Evolutionary conservation across 1,139 yeast species (phyloP), one percentile per base, ranked within the genome.

Genomic region (Candida sp.): DNA sequence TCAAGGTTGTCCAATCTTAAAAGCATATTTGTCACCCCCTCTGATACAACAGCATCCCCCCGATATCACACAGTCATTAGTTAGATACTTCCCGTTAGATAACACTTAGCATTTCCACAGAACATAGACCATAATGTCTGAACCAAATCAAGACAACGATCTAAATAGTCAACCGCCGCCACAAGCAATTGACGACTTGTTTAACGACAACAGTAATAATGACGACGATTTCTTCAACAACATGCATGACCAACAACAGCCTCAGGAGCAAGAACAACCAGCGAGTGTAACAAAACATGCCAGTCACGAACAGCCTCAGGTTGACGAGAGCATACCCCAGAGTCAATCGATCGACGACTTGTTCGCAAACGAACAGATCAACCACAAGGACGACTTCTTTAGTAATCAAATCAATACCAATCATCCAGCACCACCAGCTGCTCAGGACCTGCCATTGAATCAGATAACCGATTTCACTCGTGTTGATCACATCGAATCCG

Each of bases 171-270:
- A 42, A 30, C 34, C 35, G 9, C 34, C 12, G n/a, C 27, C 44
- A 3, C 48, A 45, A 37, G 28, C 23, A 26, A 45, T 49, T 42
- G 51, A 49, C 34, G 47, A 49, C 4, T 32, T 49, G 25, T 49
- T 49, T 38, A 40, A 40, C n/a, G 45, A 26, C 12, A 22, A 26
- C 6, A 17, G 17, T 17, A 17, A 17, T 17, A 23, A 49, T 12
- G 42, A 42, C 5, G 45, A 45, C 42, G 51, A 45, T 46, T 48
- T 48, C 30, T 48, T 43, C 34, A 41, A 43, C 26, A 26, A 33
- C 12, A 26, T 32, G 25, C 42, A 41, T 11, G 28, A 42, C 23
- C 46, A 23, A 8, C 37, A 32, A 23, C 22, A 4, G 17, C 9
- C 26, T 17, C 42, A 41, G n/a, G 12, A 39, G n/a, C 32, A 46